Base-by-base conservation (phyloP, 1,284 basidiomycete genomes). In the Pyrrhoderma noxium region DNA sequence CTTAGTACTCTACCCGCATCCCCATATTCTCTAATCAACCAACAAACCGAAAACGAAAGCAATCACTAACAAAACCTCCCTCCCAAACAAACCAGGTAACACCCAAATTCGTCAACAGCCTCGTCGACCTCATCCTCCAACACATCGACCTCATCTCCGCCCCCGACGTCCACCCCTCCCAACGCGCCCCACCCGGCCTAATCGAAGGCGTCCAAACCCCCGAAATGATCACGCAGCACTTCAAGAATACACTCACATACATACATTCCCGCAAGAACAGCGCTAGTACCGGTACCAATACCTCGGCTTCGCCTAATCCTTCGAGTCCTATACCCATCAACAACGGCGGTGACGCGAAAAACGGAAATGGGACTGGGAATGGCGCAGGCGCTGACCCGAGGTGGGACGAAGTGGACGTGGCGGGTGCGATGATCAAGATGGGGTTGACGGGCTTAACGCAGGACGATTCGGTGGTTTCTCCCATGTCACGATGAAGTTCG, bases 121-220 rank as follows among this genome's bases (percentile, higher is more conserved):
- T 96, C 43, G 90, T 96, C 96, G 62, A 77, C 96, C 31, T 93
- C 96, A 66, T 89, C 90, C 0, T 83, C 84, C 19, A 90, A 86
- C 61, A n/a, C n/a, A 90, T 96, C 65, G 93, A 96, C 68, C 82
- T 79, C 57, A 86, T 94, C 58, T 79, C 85, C 40, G 85, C 84
- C 1, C 82, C 76, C 2, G 91, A 95, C 61, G 81, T 93, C 2
- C 89, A 93, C 63, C 86, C 89, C 0, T 83, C 89, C 0, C 82
- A 89, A 55, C 79, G 86, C 45, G 83, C 79, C 38, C 87, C 80
- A 44, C 85, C 80, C 25, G 92, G 91, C 13, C 75, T 94, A 18
- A 79, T 96, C 53, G 93, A 97, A 62, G 90, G 90, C 8, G 85
- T 92, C 0, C 85, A 92, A 58, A 87, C 88, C 2, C 89, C 91